Evolutionary conservation across 805 yeast species (phyloP), one percentile per base, ranked within the genome.

Genomic region (Starmera amethionina): DNA sequence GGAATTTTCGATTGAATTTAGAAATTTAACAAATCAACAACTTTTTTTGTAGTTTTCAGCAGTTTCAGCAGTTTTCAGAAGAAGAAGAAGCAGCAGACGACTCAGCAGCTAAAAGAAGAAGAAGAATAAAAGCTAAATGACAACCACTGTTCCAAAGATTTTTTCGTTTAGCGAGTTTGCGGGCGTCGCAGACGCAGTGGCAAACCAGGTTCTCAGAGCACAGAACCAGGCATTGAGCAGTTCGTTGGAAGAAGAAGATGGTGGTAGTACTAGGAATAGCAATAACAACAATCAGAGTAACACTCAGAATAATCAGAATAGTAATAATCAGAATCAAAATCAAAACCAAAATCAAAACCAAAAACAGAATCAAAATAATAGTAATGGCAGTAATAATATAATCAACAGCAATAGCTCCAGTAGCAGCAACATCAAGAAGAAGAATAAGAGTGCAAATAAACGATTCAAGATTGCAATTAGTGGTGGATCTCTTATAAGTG

Each of bases 121-220:
- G 28, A 6, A 3, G 27, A 19, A n/a, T n/a, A n/a, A n/a, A 5
- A 13, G 40, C 4, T 4, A 29, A 28, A 87, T 87, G 96, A 86
- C 96, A 3, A 85, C 96, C 4, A 84, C 95, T 6, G 95, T 88
- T 19, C 97, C 98, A 15, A 78, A 87, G 45, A 82, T 90, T 39
- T 89, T 86, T 70, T 85, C 96, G 38, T 90, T 93, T 59, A 93
- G 88, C 35, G 95, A 84, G 60, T 81, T 86, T 54, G 69, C 78
- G 27, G 93, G 85, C 14, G 96, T 90, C 29, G 97, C 97, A 3
- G 95, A 84, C 40, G 97, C 97, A 19, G 95, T 90, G 27, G 97
- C 97, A 1, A 96, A 93, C 62, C 95, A 89, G 60, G 82, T 90
- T 37, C 77, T 88, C 30, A 76, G 84, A 27, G 94, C 95, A 11